Evolutionary conservation across 1,284 basidiomycete species (phyloP), one percentile per base, ranked within the genome.

Genomic region (Cryptococcus wingfieldii): DNA sequence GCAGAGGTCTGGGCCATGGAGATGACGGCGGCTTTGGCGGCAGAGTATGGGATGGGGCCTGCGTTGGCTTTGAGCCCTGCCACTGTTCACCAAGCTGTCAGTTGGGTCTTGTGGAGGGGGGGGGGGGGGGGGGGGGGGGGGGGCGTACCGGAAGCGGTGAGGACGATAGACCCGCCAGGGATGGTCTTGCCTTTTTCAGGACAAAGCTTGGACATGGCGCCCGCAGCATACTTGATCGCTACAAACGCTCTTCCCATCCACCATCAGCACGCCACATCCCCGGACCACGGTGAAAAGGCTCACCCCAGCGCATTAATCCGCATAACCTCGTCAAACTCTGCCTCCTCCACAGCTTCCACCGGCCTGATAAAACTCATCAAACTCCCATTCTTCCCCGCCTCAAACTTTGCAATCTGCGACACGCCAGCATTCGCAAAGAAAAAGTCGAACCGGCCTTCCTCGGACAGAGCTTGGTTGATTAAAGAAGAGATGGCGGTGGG

Each of bases 11-110:
- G 83, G 4, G 90, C 92, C 58, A 96, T 83, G 45, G 85, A 90
- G 73, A 91, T 90, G 37, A 93, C 89, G 7, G 89, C 90, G 27
- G 90, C 88, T 79, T 94, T 94, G 66, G 88, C 90, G 46, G 90
- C 90, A 61, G 89, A 91, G 68, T 91, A 96, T 61, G 94, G 89
- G 48, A 89, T 75, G 0, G 89, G 80, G 3, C 93, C 93, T 5
- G 88, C 92, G 19, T 92, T 92, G 27, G 88, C 87, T 45, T 88
- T 82, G 34, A 94, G 70, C 16, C 93, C 93, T 31, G 93, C 92
- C 57, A 90, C 90, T 86, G 46, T 1, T 13, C 18, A 18, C 31
- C 23, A 23, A 23, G 23, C 19, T 25, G 45, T 46, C 18, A 46
- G 27, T 25, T 18, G 23, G 2, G 90, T 94, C 77, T 76, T 19